Evolutionary conservation across 164 flowering plant species (phyloP), one percentile per base, ranked within the genome.

Genomic region (Vitis rotundifolia): DNA sequence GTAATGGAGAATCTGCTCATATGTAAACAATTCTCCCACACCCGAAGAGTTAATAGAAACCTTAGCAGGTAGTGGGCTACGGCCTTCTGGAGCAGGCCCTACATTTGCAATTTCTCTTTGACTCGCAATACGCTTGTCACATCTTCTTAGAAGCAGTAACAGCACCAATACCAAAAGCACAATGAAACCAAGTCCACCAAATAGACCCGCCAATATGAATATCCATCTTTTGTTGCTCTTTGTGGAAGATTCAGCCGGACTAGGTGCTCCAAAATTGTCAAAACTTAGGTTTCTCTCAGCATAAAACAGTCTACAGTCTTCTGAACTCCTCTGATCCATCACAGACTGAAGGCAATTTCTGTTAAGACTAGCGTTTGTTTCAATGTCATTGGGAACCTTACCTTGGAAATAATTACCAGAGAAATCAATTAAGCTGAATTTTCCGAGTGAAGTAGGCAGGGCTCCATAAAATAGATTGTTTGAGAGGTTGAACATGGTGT

Each of bases 401-500:
- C 98, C 98, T 73, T 85, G 70, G 15, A 93, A 82, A 77, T 86
- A 93, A 67, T 93, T 93, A 52, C 76, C 68, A 0, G 95, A 86
- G 73, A 94, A 29, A 81, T 87, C 90, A 26, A 88, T 73, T 16
- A 71, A 75, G 60, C 76, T 48, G 54, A 78, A 82, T 22, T 76
- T 79, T 61, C 64, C 56, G 6, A 86, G 69, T 7, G 68, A 64
- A 62, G 80, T 52, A 26, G 71, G 61, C 48, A 90, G 65, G 71
- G 56, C 22, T 47, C 98, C 98, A 75, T 85, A 94, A 9, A 90
- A 82, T 57, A 63, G 54, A 77, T 94, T 94, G 59, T 80, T 74
- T 0, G 98, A 94, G 67, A 90, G 77, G 68, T 90, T 82, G 66
- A 85, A 79, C 49, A 76, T 49, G 12, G 82, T 80, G 65, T 61